A percentile compares a stretch with the other conserved stretches of the same genome.
Conservation (phyloP, 257 asterid genomes). For the Jaltomata sinuosa region DNA sequence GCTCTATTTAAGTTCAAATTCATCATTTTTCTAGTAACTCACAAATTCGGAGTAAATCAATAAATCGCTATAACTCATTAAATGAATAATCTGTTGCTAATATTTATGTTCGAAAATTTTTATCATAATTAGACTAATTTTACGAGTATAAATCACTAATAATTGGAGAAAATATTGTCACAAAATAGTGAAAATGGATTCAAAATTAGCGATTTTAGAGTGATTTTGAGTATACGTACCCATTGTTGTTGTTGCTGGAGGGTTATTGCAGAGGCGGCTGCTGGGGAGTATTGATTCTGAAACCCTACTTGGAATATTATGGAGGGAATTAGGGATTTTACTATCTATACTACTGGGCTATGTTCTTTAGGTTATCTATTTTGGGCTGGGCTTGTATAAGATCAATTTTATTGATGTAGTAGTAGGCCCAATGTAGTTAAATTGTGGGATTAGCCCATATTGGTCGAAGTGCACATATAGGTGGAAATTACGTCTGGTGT, state of each 20-base stretch:
- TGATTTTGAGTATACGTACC: neutral
- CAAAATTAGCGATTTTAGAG: neutral
- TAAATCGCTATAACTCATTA: too few species aligned
- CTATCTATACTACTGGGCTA: neutral
- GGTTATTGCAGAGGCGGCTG: neutral
- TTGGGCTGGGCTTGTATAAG: neutral
- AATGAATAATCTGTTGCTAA: too few species aligned
- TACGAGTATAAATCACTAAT: neutral
- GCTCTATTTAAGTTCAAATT: too few species aligned
- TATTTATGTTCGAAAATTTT: too few species aligned
- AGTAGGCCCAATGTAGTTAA: neutral
- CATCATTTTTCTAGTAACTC: too few species aligned
- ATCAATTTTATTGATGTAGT: neutral
- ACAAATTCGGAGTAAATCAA: too few species aligned
- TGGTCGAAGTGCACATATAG: neutral
- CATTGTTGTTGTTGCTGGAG: neutral
- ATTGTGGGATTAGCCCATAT: neutral
- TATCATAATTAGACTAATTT: too few species aligned
- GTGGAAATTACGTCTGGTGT: too few species aligned
- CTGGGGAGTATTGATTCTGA: neutral
- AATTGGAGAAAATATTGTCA: neutral
- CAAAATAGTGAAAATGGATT: neutral
- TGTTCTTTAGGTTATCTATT: neutral
- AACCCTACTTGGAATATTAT: neutral
- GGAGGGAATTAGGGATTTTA: neutral